A percentile compares a stretch with the other conserved stretches of the same genome.
phyloP scores from a whole-genome alignment of 495 filamentous ascomycete genomes.

The Tuber magnatum region DNA sequence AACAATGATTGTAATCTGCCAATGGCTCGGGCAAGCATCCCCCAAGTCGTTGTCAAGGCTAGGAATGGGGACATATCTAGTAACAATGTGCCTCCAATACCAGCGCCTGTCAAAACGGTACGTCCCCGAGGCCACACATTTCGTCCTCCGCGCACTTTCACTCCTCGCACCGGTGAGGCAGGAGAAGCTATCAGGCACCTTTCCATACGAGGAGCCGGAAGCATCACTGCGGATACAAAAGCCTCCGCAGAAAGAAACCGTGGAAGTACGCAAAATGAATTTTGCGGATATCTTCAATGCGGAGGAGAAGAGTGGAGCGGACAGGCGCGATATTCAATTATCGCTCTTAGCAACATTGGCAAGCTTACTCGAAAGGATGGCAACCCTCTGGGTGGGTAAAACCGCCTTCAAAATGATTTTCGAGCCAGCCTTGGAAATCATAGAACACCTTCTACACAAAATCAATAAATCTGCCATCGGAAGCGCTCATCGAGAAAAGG shows the following conservation, averaged over 20 bases:
- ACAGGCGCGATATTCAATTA: slow-evolving; percentile 29
- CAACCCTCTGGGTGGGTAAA: slow-evolving; percentile 58
- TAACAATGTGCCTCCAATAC: slow-evolving; percentile 69
- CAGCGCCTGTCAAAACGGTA: slow-evolving; percentile 74
- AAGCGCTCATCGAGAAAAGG: neutral
- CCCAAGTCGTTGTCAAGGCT: slow-evolving; percentile 58
- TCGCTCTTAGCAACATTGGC: slow-evolving; percentile 54
- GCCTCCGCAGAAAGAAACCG: slow-evolving; percentile 22
- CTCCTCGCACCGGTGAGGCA: slow-evolving; percentile 54
- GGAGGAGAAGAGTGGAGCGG: slow-evolving; percentile 17
- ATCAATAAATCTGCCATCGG: slow-evolving; percentile 4
- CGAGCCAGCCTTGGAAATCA: slow-evolving; percentile 50
- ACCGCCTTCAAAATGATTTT: slow-evolving; percentile 71
- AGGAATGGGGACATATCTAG: slow-evolving; percentile 67
- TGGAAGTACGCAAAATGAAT: slow-evolving; percentile 43
- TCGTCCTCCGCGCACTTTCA: slow-evolving; percentile 66
- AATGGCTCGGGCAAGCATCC: slow-evolving; percentile 72
- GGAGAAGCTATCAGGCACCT: slow-evolving; percentile 46
- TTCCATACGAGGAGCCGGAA: slow-evolving; percentile 57
- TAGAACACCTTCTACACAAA: slow-evolving; percentile 51
- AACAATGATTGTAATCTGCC: slow-evolving; percentile 68
- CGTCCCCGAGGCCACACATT: slow-evolving; percentile 80
- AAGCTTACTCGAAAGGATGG: slow-evolving; percentile 53
- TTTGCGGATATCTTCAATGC: slow-evolving; percentile 51
- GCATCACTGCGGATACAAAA: slow-evolving; percentile 50